These are phyloP conservation scores for Aspergillus affinis DNA, from an alignment of 495 filamentous ascomycete genomes.

Conservation along the genomic window DNA sequence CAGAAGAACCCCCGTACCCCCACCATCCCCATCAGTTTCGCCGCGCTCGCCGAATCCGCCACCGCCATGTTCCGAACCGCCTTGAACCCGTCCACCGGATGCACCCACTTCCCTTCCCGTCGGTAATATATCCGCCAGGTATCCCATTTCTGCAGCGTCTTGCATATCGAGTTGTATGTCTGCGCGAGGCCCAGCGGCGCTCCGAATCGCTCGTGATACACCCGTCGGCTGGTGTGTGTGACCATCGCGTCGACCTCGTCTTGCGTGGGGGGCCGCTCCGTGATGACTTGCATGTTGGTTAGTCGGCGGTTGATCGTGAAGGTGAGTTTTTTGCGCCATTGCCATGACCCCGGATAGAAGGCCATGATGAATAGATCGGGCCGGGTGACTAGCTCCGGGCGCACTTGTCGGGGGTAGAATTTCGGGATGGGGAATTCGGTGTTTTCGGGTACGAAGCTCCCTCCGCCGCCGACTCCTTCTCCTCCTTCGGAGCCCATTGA, in stretches of 20 bases:
- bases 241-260: conserved; percentile 38
- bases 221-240: conserved; percentile 16
- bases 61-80: neutral
- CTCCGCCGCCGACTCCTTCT: no score
- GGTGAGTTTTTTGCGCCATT: conserved; percentile 19
- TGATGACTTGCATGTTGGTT: conserved; percentile 18
- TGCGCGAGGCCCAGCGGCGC: conserved; percentile 17
- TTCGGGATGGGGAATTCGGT: neutral
- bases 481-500: neutral
- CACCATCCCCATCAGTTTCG: neutral
- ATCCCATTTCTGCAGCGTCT: neutral
- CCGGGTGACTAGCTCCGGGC: neutral
- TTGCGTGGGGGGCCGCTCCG: conserved; percentile 33
- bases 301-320: conserved; percentile 16
- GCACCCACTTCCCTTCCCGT: neutral
- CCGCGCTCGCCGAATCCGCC: neutral
- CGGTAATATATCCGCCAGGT: neutral
- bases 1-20: conserved; percentile 15
- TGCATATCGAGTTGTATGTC: neutral
- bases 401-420: conserved; percentile 1
- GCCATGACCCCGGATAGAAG: conserved; percentile 28
- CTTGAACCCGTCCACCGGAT: neutral
- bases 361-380: conserved; percentile 32
- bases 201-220: conserved; percentile 25
- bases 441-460: neutral